Evolutionary conservation across 148 eudicot species (phyloP).

Genomic region (Beta vulgaris): DNA sequence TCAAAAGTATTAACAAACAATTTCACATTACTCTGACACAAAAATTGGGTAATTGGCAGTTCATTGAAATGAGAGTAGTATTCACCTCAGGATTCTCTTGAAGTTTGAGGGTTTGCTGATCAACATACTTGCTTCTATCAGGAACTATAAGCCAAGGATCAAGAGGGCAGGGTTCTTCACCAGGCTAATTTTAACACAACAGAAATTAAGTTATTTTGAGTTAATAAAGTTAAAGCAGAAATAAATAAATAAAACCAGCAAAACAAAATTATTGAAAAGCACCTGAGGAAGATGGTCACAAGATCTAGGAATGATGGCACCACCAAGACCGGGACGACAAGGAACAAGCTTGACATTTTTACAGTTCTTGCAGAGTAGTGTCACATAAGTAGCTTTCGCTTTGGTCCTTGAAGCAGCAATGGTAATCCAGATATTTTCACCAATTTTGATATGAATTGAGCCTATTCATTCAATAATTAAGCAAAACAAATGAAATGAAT

Average conservation of each 20-base stretch:
- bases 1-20: neutral
- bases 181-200: slow-evolving; percentile 42
- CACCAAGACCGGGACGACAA: slow-evolving; percentile 98
- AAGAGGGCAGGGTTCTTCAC: slow-evolving; percentile 86
- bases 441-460: slow-evolving; percentile 81
- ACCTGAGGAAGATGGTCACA: slow-evolving; percentile 93
- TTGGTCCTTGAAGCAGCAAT: slow-evolving; percentile 99
- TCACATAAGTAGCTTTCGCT: slow-evolving; percentile 93
- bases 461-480: slow-evolving; percentile 33
- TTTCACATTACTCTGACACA: neutral
- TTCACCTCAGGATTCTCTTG: slow-evolving; percentile 98
- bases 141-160: slow-evolving; percentile 99
- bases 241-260: neutral
- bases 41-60: neutral
- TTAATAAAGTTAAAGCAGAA: neutral
- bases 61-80: neutral
- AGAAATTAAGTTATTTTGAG: neutral
- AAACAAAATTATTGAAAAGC: neutral
- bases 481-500: neutral
- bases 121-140: slow-evolving; percentile 95
- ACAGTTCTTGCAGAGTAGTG: slow-evolving; percentile 90
- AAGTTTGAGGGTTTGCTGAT: slow-evolving; percentile 92
- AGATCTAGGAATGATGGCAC: slow-evolving; percentile 91
- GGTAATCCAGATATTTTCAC: slow-evolving; percentile 87
- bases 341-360: slow-evolving; percentile 82